Base-by-base conservation (phyloP, 495 filamentous ascomycete species). In the Hypoxylon lienhwacheense region DNA sequence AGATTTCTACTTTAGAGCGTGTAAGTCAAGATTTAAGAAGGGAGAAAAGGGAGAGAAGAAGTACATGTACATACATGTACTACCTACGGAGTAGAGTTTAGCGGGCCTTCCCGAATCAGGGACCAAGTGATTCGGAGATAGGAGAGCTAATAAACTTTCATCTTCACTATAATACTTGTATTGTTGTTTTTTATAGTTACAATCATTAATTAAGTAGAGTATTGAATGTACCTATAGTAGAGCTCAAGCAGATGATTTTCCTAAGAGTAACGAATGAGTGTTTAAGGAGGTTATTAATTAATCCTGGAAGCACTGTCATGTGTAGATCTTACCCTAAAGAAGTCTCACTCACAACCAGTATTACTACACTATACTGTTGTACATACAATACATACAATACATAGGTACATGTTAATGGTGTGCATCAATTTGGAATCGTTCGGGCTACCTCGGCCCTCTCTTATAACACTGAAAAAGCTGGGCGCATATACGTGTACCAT, bases 81-180 rank as follows among this genome's bases (percentile, higher is more conserved):
- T 25, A 33, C n/a, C n/a, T n/a, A n/a, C n/a, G n/a, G n/a, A n/a
- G n/a, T n/a, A n/a, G n/a, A n/a, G n/a, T n/a, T n/a, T n/a, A n/a
- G n/a, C n/a, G n/a, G n/a, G n/a, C 21, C n/a, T 41, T 41, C 7
- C 14, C 36, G 19, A 33, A 15, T 36, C 33, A 61, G 55, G 41
- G 46, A 37, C 16, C 51, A 55, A 44, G 58, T 56, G 52, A 53
- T 32, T 15, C 31, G 47, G 52, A 51, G 14, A 51, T 55, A 47
- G 43, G n/a, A 39, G 29, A 31, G 3, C 35, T 50, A 20, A 50
- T 37, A 15, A 39, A 47, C 21, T n/a, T n/a, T n/a, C 10, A 12
- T 6, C 1, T 8, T 31, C 17, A 3, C 17, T 21, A 36, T 10
- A 20, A 5, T 15, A 15, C 21, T 37, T 37, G 8, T 37, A 12